Evolutionary conservation across 805 yeast genomes (phyloP).

Genomic region (Suhomyces tanzawaensis): DNA sequence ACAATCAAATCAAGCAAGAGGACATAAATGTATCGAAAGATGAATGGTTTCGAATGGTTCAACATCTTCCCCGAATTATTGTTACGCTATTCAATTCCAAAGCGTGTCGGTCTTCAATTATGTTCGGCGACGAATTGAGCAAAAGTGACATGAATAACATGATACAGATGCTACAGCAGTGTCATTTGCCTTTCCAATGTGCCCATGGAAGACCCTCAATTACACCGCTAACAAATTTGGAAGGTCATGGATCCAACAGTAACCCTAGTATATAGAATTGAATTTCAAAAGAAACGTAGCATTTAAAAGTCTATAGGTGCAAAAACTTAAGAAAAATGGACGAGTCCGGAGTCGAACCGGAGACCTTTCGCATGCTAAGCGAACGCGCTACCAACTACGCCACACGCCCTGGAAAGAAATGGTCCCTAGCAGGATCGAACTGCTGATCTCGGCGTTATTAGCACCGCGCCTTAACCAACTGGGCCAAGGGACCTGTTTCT

Average conservation of each 20-base stretch:
- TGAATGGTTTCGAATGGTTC: constrained; percentile 21
- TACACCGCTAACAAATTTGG: constrained; percentile 46
- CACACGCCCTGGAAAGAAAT: constrained; percentile 48
- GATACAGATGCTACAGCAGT: constrained; percentile 40
- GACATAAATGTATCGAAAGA: not conserved
- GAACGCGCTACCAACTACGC: constrained; percentile 84
- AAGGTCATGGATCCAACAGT: not conserved
- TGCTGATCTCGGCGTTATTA: constrained; percentile 53
- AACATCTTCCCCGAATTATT: constrained; percentile 48
- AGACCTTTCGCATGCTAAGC: constrained; percentile 79
- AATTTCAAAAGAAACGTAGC: constrained; percentile 4
- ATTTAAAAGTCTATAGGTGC: not conserved
- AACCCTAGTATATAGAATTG: constrained; percentile 9
- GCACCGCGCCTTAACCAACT: constrained; percentile 62
- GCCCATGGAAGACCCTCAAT: constrained; percentile 85
- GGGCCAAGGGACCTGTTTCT: constrained; percentile 50
- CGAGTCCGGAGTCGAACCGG: constrained; percentile 77
- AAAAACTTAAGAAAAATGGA: constrained; percentile 38
- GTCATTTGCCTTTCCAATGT: constrained; percentile 69
- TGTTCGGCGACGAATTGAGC: constrained; percentile 61
- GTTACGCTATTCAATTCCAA: constrained; percentile 51
- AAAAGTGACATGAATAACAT: constrained; percentile 43
- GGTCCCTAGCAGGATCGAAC: constrained; percentile 38
- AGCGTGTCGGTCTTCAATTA: constrained; percentile 69
- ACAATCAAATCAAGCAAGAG: constrained; percentile 23